These are phyloP conservation scores for Schizonepeta tenuifolia DNA, from an alignment of 257 asterid genomes.

Conservation along the genomic window DNA sequence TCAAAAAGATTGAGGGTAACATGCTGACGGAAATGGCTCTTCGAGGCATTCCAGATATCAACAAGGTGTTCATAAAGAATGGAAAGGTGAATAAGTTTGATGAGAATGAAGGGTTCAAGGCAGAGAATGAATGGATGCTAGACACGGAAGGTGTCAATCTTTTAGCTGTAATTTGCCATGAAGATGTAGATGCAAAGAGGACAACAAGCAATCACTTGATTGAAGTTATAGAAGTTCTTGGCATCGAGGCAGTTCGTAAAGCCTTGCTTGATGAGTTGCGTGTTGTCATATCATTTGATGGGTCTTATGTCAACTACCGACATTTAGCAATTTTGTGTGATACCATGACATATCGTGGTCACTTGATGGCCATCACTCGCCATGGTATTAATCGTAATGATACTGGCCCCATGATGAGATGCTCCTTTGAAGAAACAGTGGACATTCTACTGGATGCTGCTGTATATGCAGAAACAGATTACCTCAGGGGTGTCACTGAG, in stretches of 20 bases:
- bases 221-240: conserved; percentile 97
- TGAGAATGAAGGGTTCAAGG: conserved; percentile 78
- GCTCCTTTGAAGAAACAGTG: conserved; percentile 97
- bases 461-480: conserved; percentile 86
- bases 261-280: conserved; percentile 94
- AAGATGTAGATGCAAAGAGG: conserved; percentile 87
- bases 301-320: conserved; percentile 94
- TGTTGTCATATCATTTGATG: conserved; percentile 96
- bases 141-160: conserved; percentile 99
- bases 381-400: conserved; percentile 96
- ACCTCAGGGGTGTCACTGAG: conserved; percentile 93
- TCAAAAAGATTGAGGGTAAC: conserved; percentile 94
- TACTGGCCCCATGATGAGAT: conserved; percentile 99
- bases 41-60: conserved; percentile 96
- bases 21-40: conserved; percentile 99
- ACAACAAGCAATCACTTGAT: conserved; percentile 96
- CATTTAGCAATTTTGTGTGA: conserved; percentile 96
- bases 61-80: conserved; percentile 93
- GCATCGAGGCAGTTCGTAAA: conserved; percentile 96
- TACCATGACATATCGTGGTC: conserved; percentile 99
- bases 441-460: conserved; percentile 99
- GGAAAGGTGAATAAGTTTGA: conserved; percentile 77
- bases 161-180: conserved; percentile 90
- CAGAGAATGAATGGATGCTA: conserved; percentile 97
- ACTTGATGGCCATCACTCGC: conserved; percentile 98